Conservation (phyloP, 2,329 filamentous ascomycete genomes). For the Venturia pyrina region DNA sequence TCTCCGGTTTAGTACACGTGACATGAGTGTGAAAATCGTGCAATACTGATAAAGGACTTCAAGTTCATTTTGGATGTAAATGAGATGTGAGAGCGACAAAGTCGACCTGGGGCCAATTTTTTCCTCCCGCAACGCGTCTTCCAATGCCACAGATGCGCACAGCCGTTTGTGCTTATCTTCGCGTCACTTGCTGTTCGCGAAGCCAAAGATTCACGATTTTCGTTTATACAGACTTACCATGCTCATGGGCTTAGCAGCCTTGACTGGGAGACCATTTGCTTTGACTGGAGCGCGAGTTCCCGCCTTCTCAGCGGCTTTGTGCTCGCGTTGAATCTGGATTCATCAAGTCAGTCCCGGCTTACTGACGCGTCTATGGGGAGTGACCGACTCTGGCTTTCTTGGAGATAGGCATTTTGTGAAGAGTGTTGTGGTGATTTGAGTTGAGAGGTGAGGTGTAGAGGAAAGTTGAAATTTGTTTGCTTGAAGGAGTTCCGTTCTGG, state of each 20-base stretch:
- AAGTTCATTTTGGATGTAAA: background rate
- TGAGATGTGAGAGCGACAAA: background rate
- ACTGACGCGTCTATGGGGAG: background rate
- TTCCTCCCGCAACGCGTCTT: background rate
- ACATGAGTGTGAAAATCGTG: background rate
- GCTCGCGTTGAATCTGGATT: conserved; percentile 41
- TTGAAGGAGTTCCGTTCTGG: background rate
- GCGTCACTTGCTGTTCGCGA: conserved; percentile 1
- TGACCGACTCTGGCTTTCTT: conserved; percentile 35
- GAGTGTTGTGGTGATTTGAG: background rate
- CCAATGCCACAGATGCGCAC: background rate
- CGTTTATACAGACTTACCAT: conserved; percentile 28
- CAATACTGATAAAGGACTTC: background rate
- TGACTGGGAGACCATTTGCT: conserved; percentile 45
- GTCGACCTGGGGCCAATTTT: background rate
- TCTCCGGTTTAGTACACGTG: background rate
- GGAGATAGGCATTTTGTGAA: conserved; percentile 35
- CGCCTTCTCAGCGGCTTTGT: conserved; percentile 43
- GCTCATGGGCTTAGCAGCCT: conserved; percentile 42
- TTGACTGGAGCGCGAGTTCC: conserved; percentile 45
- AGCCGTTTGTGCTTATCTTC: background rate
- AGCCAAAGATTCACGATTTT: conserved; percentile 12
- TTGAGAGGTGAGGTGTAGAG: background rate
- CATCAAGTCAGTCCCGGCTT: conserved; percentile 9
- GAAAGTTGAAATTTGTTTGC: background rate